These are phyloP conservation scores for Globisporangium middletonii DNA, from an alignment of 352 stramenopile species.

Conservation along the genomic window DNA sequence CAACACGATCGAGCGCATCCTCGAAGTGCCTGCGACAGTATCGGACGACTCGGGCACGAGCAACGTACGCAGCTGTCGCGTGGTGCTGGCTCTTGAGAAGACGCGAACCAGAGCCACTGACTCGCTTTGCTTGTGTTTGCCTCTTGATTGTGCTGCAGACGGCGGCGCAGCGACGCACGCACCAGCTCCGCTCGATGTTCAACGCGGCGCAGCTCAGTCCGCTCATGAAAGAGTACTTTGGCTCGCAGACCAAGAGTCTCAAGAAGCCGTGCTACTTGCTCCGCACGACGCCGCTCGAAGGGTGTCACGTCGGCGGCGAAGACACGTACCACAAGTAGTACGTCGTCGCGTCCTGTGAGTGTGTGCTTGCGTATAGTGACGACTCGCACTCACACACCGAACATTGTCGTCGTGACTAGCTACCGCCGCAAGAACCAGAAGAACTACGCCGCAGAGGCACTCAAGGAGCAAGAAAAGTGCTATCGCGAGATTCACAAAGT, in stretches of 20 bases:
- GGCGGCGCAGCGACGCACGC: conserved; percentile 27
- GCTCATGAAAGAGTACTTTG: conserved; percentile 75
- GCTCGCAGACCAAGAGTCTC: conserved; percentile 40
- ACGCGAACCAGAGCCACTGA: neutral
- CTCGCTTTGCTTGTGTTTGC: conserved; percentile 2
- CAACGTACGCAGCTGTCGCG: conserved; percentile 2
- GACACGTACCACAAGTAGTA: conserved; percentile 80
- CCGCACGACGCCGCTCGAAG: conserved; percentile 61
- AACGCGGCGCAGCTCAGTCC: conserved; percentile 77
- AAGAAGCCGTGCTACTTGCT: conserved; percentile 71
- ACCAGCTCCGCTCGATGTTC: conserved; percentile 68
- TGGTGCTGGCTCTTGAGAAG: neutral
- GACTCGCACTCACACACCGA: neutral
- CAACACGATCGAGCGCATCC: conserved; percentile 57
- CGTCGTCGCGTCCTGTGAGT: conserved; percentile 3
- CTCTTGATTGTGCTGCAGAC: neutral
- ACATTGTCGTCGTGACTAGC: conserved; percentile 15
- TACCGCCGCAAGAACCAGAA: conserved; percentile 41
- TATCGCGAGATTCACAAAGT: conserved; percentile 49
- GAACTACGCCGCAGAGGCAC: conserved; percentile 36
- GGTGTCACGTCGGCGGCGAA: conserved; percentile 70
- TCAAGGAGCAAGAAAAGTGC: conserved; percentile 51
- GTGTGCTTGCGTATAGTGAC: neutral
- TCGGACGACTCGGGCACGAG: conserved; percentile 2
- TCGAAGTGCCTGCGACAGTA: conserved; percentile 13